Percentiles rank a stretch among this genome's conserved stretches.
Conservation (phyloP, 768 basidiomycete genomes). For the Tricholoma matsutake region DNA sequence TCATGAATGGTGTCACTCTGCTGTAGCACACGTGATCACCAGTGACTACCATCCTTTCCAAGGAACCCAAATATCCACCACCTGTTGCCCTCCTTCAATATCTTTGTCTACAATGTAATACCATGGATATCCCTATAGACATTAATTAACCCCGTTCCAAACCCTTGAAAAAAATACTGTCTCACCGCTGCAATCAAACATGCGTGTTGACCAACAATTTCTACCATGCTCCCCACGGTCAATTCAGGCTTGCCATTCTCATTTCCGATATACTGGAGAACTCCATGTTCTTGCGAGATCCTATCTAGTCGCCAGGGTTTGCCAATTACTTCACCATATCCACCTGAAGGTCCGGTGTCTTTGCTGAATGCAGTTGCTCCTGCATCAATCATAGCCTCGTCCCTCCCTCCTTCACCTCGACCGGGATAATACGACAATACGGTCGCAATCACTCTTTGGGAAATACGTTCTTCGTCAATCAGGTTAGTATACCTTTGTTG, state of each 20-base stretch:
- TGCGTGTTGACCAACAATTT: slow-evolving; percentile 83
- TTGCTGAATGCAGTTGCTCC: slow-evolving; percentile 87
- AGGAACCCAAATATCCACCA: slow-evolving; percentile 83
- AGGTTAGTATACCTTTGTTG: slow-evolving; percentile 79
- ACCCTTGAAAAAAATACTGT: neutral
- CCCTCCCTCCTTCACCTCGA: slow-evolving; percentile 54
- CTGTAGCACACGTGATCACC: neutral
- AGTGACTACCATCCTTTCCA: slow-evolving; percentile 82
- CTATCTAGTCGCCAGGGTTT: slow-evolving; percentile 61
- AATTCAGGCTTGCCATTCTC: slow-evolving; percentile 28
- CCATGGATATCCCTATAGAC: slow-evolving; percentile 63
- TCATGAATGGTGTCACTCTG: too few relatives aligned
- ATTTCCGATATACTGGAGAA: slow-evolving; percentile 40
- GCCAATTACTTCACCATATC: slow-evolving; percentile 70
- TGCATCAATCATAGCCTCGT: slow-evolving; percentile 79
- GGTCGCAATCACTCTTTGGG: slow-evolving; percentile 66
- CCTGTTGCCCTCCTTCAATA: slow-evolving; percentile 44
- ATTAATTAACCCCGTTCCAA: neutral
- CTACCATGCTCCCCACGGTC: slow-evolving; percentile 57
- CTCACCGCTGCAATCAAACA: slow-evolving; percentile 72
- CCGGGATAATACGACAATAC: slow-evolving; percentile 81
- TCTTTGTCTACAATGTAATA: slow-evolving; percentile 77
- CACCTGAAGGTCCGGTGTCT: slow-evolving; percentile 71
- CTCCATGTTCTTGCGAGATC: slow-evolving; percentile 80
- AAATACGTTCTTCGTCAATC: slow-evolving; percentile 51